Base-by-base conservation (phyloP, 129 eudicot species). In the Lactuca sativa region DNA sequence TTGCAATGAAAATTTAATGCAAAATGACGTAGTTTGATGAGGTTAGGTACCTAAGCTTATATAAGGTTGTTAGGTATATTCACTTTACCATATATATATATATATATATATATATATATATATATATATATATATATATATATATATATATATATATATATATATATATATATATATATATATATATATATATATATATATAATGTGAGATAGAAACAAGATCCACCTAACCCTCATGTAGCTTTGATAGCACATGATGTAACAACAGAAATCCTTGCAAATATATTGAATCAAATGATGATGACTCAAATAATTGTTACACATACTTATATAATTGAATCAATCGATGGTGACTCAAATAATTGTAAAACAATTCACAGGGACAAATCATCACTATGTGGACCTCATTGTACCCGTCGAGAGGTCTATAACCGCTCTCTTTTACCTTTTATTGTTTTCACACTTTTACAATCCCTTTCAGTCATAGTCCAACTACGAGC, bases 401-500 rank as follows among this genome's bases (percentile, higher is more conserved):
- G 64, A 64, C 62, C 64, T 53, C 53, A 73, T 53, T 62, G 56
- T 62, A 52, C 77, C 69, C 61, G 38, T 51, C 62, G 60, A 32
- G 67, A 8, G 73, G 61, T 32, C 36, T 13, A 4, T 69, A 17
- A 4, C 33, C 65, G 16, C 44, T 43, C 66, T 59, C 67, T 71
- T 59, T 71, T 58, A 62, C 56, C 38, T 33, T 34, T 60, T 7
- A 7, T 55, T 69, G 74, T 40, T 56, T 10, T 17, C 1, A 56
- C 44, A 4, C 44, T 40, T 6, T 7, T 43, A 43, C 2, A 69
- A 18, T 69, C 30, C 66, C 11, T 25, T 25, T 7, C 14, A 14
- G 43, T 18, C 55, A 57, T 7, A 4, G 56, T 38, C 6, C 55
- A 10, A 55, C 10, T n/a, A 32, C 11, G 36, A 66, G 47, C 9